Percentiles rank a stretch among this genome's conserved stretches.
Conservation (phyloP, 805 yeast species). For the Ogataea minuta region DNA sequence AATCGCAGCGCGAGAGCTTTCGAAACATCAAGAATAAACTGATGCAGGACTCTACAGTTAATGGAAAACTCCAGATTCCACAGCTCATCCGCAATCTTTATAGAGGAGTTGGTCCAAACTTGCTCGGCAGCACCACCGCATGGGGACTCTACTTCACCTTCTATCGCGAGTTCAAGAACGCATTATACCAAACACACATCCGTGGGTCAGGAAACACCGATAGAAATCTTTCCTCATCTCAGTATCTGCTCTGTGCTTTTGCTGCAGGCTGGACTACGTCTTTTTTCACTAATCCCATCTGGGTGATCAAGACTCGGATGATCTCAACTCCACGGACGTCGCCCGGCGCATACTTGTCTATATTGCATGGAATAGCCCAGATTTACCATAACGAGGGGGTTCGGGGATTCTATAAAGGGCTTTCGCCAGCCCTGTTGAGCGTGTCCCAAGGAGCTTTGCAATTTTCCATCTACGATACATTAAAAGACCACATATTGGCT, state of each 20-base stretch:
- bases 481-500: slow-evolving; percentile 44
- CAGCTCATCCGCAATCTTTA: slow-evolving; percentile 41
- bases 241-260: slow-evolving; percentile 55
- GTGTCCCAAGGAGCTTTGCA: slow-evolving; percentile 90
- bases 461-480: slow-evolving; percentile 77
- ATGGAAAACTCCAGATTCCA: slow-evolving; percentile 9
- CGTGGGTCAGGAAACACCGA: slow-evolving; percentile 25
- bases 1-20: slow-evolving; percentile 31
- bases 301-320: slow-evolving; percentile 93
- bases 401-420: slow-evolving; percentile 77
- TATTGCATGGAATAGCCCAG: slow-evolving; percentile 50
- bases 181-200: slow-evolving; percentile 5
- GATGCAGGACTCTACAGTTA: slow-evolving; percentile 13
- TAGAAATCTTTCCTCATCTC: slow-evolving; percentile 38
- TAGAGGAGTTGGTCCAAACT: slow-evolving; percentile 77
- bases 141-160: slow-evolving; percentile 88
- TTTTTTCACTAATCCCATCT: slow-evolving; percentile 81
- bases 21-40: slow-evolving; percentile 22
- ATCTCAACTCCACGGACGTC: slow-evolving; percentile 50
- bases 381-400: slow-evolving; percentile 58
- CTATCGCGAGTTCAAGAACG: slow-evolving; percentile 59
- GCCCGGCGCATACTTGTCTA: slow-evolving; percentile 56
- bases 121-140: slow-evolving; percentile 79
- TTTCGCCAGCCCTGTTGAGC: slow-evolving; percentile 71
- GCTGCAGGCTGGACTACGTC: slow-evolving; percentile 77